Conservation (phyloP, 2,329 filamentous ascomycete species). For the Dactylonectria estremocensis region DNA sequence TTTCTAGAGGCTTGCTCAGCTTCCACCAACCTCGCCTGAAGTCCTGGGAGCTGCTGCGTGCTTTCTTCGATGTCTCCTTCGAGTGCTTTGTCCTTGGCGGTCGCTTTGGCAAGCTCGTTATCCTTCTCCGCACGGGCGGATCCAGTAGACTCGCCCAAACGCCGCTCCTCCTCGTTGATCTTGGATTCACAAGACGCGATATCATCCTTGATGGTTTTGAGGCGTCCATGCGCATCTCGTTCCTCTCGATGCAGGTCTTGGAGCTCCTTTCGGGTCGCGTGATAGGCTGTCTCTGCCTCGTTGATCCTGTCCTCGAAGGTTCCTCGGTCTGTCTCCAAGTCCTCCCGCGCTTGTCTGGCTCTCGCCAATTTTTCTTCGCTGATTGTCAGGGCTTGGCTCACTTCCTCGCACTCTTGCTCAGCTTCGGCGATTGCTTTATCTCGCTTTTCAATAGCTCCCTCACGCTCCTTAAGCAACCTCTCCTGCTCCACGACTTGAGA, state of each 20-base stretch:
- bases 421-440: slow-evolving; percentile 47
- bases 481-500: slow-evolving; percentile 87
- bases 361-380: slow-evolving; percentile 62
- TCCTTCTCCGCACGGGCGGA: slow-evolving; percentile 76
- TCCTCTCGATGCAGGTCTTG: slow-evolving; percentile 73
- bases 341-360: slow-evolving; percentile 57
- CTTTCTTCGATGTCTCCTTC: slow-evolving; percentile 47
- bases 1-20: slow-evolving; percentile 51
- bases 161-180: slow-evolving; percentile 70
- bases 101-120: slow-evolving; percentile 62
- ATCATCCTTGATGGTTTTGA: slow-evolving; percentile 68
- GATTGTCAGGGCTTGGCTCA: slow-evolving; percentile 65
- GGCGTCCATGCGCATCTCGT: slow-evolving; percentile 72
- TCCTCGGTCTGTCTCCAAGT: slow-evolving; percentile 62
- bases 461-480: slow-evolving; percentile 58
- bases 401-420: slow-evolving; percentile 53
- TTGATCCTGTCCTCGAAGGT: slow-evolving; percentile 60
- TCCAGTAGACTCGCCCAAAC: slow-evolving; percentile 78
- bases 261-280: slow-evolving; percentile 68
- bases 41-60: slow-evolving; percentile 50
- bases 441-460: slow-evolving; percentile 47
- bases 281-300: slow-evolving; percentile 66
- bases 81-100: slow-evolving; percentile 46
- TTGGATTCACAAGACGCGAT: slow-evolving; percentile 62
- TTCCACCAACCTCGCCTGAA: slow-evolving; percentile 53